phyloP scores from a whole-genome alignment of 2,329 filamentous ascomycete species.

The Epichloe gansuensis region DNA sequence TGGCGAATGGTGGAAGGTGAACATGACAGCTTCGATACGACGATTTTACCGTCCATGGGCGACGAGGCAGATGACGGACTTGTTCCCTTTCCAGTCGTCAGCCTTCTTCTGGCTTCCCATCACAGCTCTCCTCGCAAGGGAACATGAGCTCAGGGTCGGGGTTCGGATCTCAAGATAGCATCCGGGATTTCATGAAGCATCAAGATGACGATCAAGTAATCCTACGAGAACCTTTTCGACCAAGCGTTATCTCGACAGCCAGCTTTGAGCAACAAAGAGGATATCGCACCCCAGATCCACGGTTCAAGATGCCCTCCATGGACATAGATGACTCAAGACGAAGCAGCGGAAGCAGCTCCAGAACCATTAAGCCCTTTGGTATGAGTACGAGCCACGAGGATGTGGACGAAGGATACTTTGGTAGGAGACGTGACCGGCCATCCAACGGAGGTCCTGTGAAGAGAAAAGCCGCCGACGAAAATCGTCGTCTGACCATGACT shows the following conservation, averaged over 20 bases:
- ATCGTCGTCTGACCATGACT: constrained; percentile 7
- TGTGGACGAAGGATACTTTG: constrained; percentile 16
- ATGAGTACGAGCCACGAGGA: constrained; percentile 11
- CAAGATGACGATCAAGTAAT: constrained; percentile 46
- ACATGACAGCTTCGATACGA: constrained; percentile 48
- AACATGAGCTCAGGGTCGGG: constrained; percentile 21
- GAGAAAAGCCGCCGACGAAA: constrained; percentile 9
- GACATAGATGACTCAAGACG: constrained; percentile 27
- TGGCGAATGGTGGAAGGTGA: constrained; percentile 52
- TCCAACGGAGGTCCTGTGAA: constrained; percentile 15
- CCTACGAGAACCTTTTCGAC: constrained; percentile 41
- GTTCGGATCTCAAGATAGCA: constrained; percentile 42
- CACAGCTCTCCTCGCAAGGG: constrained; percentile 29
- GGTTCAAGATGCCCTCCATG: constrained; percentile 41
- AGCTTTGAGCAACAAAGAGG: constrained; percentile 10
- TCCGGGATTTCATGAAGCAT: constrained; percentile 39
- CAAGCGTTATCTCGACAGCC: constrained; percentile 34
- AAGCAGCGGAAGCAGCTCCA: constrained; percentile 17
- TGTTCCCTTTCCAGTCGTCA: constrained; percentile 26
- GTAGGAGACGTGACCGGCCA: constrained; percentile 15
- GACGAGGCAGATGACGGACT: constrained; percentile 27
- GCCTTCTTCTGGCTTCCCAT: constrained; percentile 27
- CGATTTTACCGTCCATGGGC: constrained; percentile 33
- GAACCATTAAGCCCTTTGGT: constrained; percentile 19
- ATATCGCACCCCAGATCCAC: constrained; percentile 33